phyloP scores from a whole-genome alignment of 139 green algal species.

The Picochlorum sp. region DNA sequence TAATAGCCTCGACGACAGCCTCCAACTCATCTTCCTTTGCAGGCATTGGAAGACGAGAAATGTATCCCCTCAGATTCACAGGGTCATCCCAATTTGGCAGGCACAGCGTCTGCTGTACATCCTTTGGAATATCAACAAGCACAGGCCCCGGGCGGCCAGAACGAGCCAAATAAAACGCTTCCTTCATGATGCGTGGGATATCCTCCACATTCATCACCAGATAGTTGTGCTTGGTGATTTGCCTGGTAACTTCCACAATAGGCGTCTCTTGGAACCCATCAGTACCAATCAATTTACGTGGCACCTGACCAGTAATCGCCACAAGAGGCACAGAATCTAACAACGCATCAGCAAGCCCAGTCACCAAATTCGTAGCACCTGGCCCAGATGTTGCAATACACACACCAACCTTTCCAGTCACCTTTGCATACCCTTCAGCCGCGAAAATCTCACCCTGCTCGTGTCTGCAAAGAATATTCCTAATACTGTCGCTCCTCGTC shows the following conservation, averaged over 20 bases:
- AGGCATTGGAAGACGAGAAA: constrained; percentile 67
- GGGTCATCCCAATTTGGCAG: constrained; percentile 81
- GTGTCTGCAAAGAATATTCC: constrained; percentile 96
- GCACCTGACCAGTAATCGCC: constrained; percentile 96
- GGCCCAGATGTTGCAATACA: constrained; percentile 98
- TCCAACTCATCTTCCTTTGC: constrained; percentile 27
- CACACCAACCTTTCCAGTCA: constrained; percentile 87
- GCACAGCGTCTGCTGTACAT: constrained; percentile 94
- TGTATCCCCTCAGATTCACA: constrained; percentile 84
- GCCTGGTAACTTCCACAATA: constrained; percentile 96
- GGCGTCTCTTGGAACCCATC: constrained; percentile 99
- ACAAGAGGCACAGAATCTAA: constrained; percentile 96
- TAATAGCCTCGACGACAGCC: constrained; percentile 48
- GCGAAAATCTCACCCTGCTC: constrained; percentile 99
- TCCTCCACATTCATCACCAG: constrained; percentile 97
- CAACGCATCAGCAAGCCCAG: constrained; percentile 94
- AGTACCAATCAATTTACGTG: constrained; percentile 76
- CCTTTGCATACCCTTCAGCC: constrained; percentile 97
- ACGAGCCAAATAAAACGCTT: constrained; percentile 92
- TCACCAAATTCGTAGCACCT: constrained; percentile 98
- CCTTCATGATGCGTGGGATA: constrained; percentile 89
- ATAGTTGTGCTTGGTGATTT: constrained; percentile 99
- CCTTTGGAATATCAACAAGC: constrained; percentile 90
- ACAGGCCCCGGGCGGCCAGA: constrained; percentile 71
- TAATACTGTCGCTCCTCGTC: constrained; percentile 75